These are phyloP conservation scores for Adansonia madagascariensis DNA, from an alignment of 441 rosid genomes.

Conservation along the genomic window DNA sequence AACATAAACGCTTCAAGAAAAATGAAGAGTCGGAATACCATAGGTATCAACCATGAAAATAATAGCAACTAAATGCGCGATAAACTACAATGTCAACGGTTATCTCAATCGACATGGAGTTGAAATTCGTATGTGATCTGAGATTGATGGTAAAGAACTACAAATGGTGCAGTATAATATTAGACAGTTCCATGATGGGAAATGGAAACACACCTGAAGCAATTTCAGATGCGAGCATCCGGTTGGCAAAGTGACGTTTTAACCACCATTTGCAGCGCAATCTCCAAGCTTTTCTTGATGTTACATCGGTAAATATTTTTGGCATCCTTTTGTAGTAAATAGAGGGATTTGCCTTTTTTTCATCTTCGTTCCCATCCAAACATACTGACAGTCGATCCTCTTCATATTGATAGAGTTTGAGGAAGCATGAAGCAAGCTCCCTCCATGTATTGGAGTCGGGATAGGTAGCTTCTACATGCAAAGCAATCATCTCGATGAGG, in stretches of 20 bases:
- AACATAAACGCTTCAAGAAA: too few relatives aligned
- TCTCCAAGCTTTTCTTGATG: constrained; percentile 55
- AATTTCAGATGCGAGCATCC: constrained; percentile 51
- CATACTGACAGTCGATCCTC: constrained; percentile 70
- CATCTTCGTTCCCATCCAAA: constrained; percentile 42
- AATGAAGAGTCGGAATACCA: too few relatives aligned
- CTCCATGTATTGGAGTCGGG: constrained; percentile 57
- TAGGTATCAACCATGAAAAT: background rate
- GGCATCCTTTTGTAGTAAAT: constrained; percentile 45
- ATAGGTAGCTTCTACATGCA: constrained; percentile 75
- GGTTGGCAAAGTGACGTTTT: constrained; percentile 60
- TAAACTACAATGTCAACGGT: background rate
- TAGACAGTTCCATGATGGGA: background rate
- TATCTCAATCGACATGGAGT: background rate
- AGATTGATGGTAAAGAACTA: background rate
- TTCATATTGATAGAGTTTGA: constrained; percentile 46
- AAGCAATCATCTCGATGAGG: constrained; percentile 72
- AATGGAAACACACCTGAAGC: constrained; percentile 45
- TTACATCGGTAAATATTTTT: constrained; percentile 38
- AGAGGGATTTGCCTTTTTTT: constrained; percentile 35
- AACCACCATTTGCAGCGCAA: constrained; percentile 77
- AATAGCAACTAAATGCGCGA: background rate
- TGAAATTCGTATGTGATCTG: background rate
- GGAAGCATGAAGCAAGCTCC: constrained; percentile 75
- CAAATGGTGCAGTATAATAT: background rate